Conservation (phyloP, 2,329 filamentous ascomycete genomes). For the Botryotinia narcissicola region DNA sequence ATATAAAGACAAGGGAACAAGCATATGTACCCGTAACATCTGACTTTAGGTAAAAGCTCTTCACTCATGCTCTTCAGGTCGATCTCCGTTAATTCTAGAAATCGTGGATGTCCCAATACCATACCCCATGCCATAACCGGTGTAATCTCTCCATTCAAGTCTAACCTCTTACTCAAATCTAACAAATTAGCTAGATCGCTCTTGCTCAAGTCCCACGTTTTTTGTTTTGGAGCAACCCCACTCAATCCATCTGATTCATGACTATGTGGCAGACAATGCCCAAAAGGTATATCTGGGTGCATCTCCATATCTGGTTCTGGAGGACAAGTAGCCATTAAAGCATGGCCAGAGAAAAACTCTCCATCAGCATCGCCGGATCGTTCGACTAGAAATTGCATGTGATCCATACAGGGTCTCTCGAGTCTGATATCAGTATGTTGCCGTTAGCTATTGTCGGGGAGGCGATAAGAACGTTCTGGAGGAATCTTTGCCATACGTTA, state of each 20-base stretch:
- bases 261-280: conserved; percentile 38
- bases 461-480: conserved; percentile 65
- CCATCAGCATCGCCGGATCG: conserved; percentile 56
- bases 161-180: conserved; percentile 77
- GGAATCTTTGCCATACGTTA: conserved; percentile 69
- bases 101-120: conserved; percentile 69
- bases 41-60: conserved; percentile 74
- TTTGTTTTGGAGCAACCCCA: conserved; percentile 35
- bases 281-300: conserved; percentile 53
- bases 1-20: conserved; percentile 8
- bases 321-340: conserved; percentile 88
- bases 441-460: conserved; percentile 54
- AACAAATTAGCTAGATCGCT: conserved; percentile 77
- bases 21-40: conserved; percentile 82
- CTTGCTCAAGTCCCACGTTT: conserved; percentile 77
- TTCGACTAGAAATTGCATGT: conserved; percentile 76
- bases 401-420: conserved; percentile 90
- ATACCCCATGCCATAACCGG: conserved; percentile 94
- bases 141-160: conserved; percentile 87
- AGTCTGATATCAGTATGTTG: conserved; percentile 57
- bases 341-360: conserved; percentile 74
- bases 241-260: not conserved
- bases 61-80: conserved; percentile 73
- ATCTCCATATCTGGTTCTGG: conserved; percentile 50
- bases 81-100: conserved; percentile 60